Percentiles rank a stretch among this genome's conserved stretches.
Evolutionary conservation across 2,329 filamentous ascomycete genomes (phyloP).

Genomic region (Xylaria polymorpha): DNA sequence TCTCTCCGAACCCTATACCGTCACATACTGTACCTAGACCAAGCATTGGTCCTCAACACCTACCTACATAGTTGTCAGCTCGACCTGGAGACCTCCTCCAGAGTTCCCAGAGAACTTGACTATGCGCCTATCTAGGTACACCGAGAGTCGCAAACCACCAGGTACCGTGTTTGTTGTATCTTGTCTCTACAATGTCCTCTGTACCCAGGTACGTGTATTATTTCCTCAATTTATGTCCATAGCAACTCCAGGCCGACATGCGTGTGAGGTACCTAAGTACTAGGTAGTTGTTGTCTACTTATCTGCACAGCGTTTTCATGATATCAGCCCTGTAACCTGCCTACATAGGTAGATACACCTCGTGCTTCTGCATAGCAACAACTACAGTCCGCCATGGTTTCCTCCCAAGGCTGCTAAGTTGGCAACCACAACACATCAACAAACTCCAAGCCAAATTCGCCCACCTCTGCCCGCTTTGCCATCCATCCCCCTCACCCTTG

Average conservation of each 20-base stretch:
- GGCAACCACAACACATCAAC: conserved; percentile 2
- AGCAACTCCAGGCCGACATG: neutral
- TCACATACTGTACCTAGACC: neutral
- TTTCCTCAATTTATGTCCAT: neutral
- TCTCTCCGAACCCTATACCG: neutral
- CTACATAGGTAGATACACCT: neutral
- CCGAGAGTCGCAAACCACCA: neutral
- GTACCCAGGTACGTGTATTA: neutral
- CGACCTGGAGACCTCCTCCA: no score
- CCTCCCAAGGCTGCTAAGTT: neutral
- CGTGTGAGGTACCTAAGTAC: no score
- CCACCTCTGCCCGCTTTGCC: neutral
- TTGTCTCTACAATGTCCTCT: neutral
- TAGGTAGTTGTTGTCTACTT: neutral
- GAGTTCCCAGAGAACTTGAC: no score
- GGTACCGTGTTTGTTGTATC: neutral
- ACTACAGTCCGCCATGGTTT: neutral
- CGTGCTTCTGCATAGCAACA: conserved; percentile 3
- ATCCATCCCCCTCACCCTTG: neutral
- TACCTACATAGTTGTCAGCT: neutral
- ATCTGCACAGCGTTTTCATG: neutral
- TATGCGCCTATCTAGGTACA: no score
- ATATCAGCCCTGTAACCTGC: neutral
- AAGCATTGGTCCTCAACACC: neutral
- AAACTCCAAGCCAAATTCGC: neutral